A percentile compares a stretch with the other conserved stretches of the same genome.
These are phyloP conservation scores for Candida tammaniensis DNA, from an alignment of 805 yeast genomes.

Conservation along the genomic window DNA sequence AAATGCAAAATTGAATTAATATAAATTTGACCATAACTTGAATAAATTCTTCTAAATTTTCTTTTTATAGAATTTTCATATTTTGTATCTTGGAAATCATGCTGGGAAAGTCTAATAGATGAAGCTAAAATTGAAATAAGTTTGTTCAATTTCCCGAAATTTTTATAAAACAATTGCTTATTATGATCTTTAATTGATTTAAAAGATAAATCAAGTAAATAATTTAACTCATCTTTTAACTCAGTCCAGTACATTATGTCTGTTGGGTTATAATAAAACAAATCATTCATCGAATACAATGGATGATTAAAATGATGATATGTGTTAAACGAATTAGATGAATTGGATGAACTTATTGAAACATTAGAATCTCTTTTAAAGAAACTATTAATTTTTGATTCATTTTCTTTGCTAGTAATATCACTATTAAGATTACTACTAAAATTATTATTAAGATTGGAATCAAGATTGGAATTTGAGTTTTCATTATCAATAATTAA, in stretches of 20 bases:
- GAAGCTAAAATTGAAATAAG: slow-evolving; percentile 52
- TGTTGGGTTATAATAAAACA: slow-evolving; percentile 57
- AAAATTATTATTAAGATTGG: neutral
- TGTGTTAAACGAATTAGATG: slow-evolving; percentile 18
- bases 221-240: slow-evolving; percentile 45
- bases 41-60: slow-evolving; percentile 50
- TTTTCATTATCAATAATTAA: slow-evolving; percentile 3
- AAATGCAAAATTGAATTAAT: slow-evolving; percentile 65
- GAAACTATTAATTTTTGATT: slow-evolving; percentile 6
- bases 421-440: slow-evolving; percentile 1
- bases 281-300: slow-evolving; percentile 34
- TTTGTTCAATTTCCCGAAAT: slow-evolving; percentile 53
- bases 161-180: slow-evolving; percentile 50
- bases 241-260: slow-evolving; percentile 64
- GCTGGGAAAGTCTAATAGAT: slow-evolving; percentile 52
- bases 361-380: slow-evolving; percentile 39
- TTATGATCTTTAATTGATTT: slow-evolving; percentile 52
- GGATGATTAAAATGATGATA: slow-evolving; percentile 44
- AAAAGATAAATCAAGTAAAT: slow-evolving; percentile 45
- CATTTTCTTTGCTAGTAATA: too few species aligned
- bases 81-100: slow-evolving; percentile 47
- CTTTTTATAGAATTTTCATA: slow-evolving; percentile 47
- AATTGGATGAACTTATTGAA: slow-evolving; percentile 19
- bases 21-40: slow-evolving; percentile 59
- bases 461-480: too few species aligned